Conservation (phyloP, 78 protist genomes). For the Dictyostelium citrinum region DNA sequence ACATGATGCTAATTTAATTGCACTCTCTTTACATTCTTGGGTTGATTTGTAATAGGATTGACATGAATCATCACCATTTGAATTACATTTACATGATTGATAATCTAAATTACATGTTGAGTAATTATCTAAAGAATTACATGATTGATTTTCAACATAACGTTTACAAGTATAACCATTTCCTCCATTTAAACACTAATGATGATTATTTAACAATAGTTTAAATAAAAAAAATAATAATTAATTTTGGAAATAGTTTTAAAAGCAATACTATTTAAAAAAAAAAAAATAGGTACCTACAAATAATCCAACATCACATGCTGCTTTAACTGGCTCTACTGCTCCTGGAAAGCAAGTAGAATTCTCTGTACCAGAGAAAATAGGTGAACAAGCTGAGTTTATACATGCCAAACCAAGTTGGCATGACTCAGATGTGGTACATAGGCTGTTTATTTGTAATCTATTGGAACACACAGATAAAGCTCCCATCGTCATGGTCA, state of each 20-base stretch:
- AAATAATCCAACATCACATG: neutral
- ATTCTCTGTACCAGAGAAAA: neutral
- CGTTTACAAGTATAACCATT: neutral
- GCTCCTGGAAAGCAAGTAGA: neutral
- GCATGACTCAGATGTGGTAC: neutral
- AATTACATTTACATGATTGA: neutral
- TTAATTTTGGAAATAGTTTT: too few species aligned
- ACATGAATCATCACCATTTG: neutral
- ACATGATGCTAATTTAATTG: neutral
- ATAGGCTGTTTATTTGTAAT: neutral
- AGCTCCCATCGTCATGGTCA: neutral
- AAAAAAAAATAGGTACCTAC: neutral
- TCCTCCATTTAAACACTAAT: neutral
- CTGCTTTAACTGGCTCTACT: neutral
- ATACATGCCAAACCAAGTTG: neutral
- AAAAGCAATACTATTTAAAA: too few species aligned
- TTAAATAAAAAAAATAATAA: neutral
- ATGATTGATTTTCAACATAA: neutral
- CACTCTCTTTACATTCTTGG: neutral
- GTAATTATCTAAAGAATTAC: neutral
- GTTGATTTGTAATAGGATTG: neutral
- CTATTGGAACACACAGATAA: neutral
- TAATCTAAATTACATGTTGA: neutral
- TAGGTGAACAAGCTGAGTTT: neutral
- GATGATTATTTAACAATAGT: too few species aligned